Evolutionary conservation across 331 rosid genomes (phyloP).

Genomic region (Pyrus hybrid): DNA sequence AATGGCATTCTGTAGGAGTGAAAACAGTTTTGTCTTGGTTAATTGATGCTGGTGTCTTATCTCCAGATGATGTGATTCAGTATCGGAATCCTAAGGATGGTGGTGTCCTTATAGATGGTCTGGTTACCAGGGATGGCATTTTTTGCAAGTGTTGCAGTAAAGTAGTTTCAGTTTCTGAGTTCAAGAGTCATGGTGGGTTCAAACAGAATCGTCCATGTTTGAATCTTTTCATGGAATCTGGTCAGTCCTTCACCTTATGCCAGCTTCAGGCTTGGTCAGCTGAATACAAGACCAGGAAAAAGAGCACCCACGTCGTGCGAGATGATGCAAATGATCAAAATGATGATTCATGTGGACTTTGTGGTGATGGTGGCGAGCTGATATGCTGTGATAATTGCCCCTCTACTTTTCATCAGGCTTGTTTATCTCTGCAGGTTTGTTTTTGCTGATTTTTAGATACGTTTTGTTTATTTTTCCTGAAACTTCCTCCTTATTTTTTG

Average conservation of each 20-base stretch:
- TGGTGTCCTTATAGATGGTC: conserved; percentile 67
- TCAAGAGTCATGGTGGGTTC: conserved; percentile 84
- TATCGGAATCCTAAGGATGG: conserved; percentile 62
- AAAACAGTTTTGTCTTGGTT: conserved; percentile 88
- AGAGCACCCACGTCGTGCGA: conserved; percentile 42
- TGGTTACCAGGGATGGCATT: conserved; percentile 70
- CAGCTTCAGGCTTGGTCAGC: conserved; percentile 99
- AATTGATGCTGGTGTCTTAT: conserved; percentile 65
- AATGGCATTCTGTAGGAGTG: conserved; percentile 45
- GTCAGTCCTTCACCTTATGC: conserved; percentile 80
- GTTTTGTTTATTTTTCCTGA: conserved; percentile 20
- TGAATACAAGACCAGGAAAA: conserved; percentile 77
- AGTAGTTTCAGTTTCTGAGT: conserved; percentile 59
- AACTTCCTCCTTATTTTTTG: not conserved
- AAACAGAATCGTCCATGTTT: conserved; percentile 72
- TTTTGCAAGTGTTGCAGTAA: conserved; percentile 72
- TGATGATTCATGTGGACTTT: conserved; percentile 90
- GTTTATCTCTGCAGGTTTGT: conserved; percentile 80
- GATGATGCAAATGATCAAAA: conserved; percentile 62
- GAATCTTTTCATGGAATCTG: conserved; percentile 89
- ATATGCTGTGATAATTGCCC: conserved; percentile 97
- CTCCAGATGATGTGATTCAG: conserved; percentile 63
- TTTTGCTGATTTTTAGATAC: conserved; percentile 16
- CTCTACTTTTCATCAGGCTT: conserved; percentile 82
- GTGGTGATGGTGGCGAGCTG: conserved; percentile 96